Percentiles rank a stretch among this genome's conserved stretches.
These are phyloP conservation scores for Aureobasidium sp. DNA, from an alignment of 2,329 filamentous ascomycete genomes.

Conservation along the genomic window DNA sequence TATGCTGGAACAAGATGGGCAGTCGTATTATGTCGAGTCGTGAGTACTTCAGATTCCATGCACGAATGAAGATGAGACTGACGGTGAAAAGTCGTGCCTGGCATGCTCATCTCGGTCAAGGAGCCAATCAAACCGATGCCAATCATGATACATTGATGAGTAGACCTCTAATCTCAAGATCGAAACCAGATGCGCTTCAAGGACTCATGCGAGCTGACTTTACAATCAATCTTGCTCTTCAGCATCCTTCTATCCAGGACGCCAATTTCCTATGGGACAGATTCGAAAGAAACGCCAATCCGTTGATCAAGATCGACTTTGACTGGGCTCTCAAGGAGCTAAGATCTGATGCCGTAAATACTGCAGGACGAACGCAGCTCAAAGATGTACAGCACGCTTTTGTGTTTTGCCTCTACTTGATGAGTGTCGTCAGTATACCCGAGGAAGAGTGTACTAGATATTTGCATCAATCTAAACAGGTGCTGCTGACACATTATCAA, in stretches of 20 bases:
- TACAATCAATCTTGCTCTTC: background rate
- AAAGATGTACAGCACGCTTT: constrained; percentile 1
- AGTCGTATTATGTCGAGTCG: background rate
- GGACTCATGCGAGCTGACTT: background rate
- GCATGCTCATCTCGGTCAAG: background rate
- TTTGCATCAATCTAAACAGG: background rate
- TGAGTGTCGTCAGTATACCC: constrained; percentile 12
- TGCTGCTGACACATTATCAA: constrained; percentile 8
- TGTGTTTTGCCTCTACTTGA: constrained; percentile 1
- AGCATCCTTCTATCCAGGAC: background rate
- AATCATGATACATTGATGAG: constrained; percentile 7
- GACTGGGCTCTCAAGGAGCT: constrained; percentile 5
- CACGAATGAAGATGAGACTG: too few relatives aligned
- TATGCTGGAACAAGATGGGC: constrained; percentile 2
- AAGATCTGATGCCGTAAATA: background rate
- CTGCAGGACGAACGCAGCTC: background rate
- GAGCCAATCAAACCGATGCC: background rate
- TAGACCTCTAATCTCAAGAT: background rate
- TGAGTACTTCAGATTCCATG: background rate
- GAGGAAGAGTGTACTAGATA: constrained; percentile 10
- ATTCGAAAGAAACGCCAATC: constrained; percentile 11
- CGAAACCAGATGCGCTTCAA: background rate
- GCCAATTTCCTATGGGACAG: constrained; percentile 11
- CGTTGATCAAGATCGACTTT: constrained; percentile 15
- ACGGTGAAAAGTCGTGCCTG: constrained; percentile 1